A percentile compares a stretch with the other conserved stretches of the same genome.
These are phyloP conservation scores for Salvia splendens DNA, from an alignment of 257 asterid species.

Conservation along the genomic window DNA sequence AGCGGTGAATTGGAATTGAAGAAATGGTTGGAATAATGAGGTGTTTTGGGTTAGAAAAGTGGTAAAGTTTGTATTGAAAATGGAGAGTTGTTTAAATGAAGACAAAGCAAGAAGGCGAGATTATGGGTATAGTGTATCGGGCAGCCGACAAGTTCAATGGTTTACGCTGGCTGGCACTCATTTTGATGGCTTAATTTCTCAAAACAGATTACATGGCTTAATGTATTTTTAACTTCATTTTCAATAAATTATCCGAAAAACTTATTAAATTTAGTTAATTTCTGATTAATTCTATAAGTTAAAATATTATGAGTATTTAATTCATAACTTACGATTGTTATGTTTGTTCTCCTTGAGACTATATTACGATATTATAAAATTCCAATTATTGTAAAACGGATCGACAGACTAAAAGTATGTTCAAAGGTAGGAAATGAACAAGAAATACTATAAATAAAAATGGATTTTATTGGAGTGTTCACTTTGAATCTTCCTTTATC, in stretches of 20 bases:
- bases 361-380: too few species aligned
- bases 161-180: constrained; percentile 23
- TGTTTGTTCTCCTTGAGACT: not conserved
- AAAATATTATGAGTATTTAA: too few species aligned
- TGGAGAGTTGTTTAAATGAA: constrained; percentile 41
- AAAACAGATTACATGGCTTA: too few species aligned
- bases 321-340: constrained; percentile 1
- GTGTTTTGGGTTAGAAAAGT: constrained; percentile 39
- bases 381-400: too few species aligned
- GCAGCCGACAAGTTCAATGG: constrained; percentile 36
- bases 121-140: constrained; percentile 48
- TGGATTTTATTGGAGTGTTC: too few species aligned
- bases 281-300: not conserved
- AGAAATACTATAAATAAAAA: too few species aligned
- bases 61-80: constrained; percentile 37
- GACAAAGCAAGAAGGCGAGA: constrained; percentile 54
- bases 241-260: too few species aligned
- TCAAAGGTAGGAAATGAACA: too few species aligned
- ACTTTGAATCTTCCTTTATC: not conserved
- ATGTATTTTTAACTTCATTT: too few species aligned
- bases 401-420: too few species aligned
- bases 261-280: too few species aligned
- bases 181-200: not conserved
- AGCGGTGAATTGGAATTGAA: constrained; percentile 30
- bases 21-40: constrained; percentile 39